Evolutionary conservation across 441 rosid genomes (phyloP), one percentile per base, ranked within the genome.

Genomic region (Gossypium davidsonii): DNA sequence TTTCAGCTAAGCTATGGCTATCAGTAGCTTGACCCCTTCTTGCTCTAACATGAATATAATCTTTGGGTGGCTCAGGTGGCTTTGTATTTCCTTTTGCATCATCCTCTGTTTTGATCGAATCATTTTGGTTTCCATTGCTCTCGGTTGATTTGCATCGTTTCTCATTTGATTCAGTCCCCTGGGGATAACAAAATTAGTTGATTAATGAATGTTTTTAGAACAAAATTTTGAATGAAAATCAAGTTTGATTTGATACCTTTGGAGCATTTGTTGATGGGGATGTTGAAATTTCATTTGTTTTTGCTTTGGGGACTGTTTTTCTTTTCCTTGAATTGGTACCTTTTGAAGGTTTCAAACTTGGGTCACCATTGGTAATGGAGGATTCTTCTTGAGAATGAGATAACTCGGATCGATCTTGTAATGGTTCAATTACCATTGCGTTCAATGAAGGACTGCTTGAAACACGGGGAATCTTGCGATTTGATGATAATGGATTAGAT

Each of bases 11-110:
- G 71, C 93, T 85, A 73, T 87, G 87, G 72, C 90, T 89, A 59
- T 89, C 94, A 59, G 94, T 89, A 55, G 94, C 94, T 79, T 89
- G 94, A 17, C 91, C 94, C 61, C 94, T 79, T 56, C 91, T 84
- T 28, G 94, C 94, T 74, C 94, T 75, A 52, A 89, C 93, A 75
- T 89, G 93, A 74, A 87, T 87, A 83, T 84, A 87, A 72, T 87
- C 93, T 79, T 86, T 89, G 1, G 75, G 84, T 74, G 90, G 81
- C 65, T 88, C 90, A 1, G 87, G 83, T 11, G 78, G 79, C 74
- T 86, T 86, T 64, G 72, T 26, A 18, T 44, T 61, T 67, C 66
- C 84, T 67, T 77, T 70, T 42, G 67, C 69, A 1, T 79, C 83
- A 46, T 81, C 86, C 76, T 79, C 83, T 46, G 79, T 48, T n/a